These are phyloP conservation scores for Tolypocladium tropicale DNA, from an alignment of 2,329 filamentous ascomycete genomes.

Conservation along the genomic window DNA sequence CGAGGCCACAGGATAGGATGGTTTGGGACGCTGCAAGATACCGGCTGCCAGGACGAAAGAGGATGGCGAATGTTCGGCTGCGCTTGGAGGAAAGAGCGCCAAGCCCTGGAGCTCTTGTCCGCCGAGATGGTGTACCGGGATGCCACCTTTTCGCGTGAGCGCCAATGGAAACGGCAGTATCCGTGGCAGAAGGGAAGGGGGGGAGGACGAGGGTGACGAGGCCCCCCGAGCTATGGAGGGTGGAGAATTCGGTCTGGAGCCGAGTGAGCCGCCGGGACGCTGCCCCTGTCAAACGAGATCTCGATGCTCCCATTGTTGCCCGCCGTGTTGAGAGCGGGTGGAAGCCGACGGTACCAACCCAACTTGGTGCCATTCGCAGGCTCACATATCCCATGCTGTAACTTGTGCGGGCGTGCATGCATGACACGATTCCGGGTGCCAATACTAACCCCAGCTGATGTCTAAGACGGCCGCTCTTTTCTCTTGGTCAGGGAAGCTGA, in stretches of 20 bases:
- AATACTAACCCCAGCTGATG: neutral
- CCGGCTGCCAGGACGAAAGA: neutral
- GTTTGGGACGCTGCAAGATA: neutral
- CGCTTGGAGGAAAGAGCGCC: neutral
- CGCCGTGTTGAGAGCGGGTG: neutral
- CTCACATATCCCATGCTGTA: neutral
- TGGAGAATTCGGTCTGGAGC: constrained; percentile 25
- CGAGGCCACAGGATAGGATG: constrained; percentile 2
- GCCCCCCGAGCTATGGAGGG: constrained; percentile 8
- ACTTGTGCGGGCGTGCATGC: neutral
- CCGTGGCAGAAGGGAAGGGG: constrained; percentile 12
- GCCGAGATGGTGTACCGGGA: constrained; percentile 14
- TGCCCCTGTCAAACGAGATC: constrained; percentile 10
- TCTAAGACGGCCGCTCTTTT: neutral
- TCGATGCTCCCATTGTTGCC: constrained; percentile 10
- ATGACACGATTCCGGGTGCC: neutral
- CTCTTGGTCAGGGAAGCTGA: no score
- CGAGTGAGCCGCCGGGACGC: constrained; percentile 24
- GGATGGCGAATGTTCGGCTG: neutral
- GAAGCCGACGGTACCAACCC: neutral
- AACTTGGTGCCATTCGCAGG: neutral
- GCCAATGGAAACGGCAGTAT: constrained; percentile 25
- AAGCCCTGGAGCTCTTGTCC: constrained; percentile 10
- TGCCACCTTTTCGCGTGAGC: constrained; percentile 17
- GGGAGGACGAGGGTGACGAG: constrained; percentile 20